A percentile compares a stretch with the other conserved stretches of the same genome.
phyloP scores from a whole-genome alignment of 2,329 filamentous ascomycete genomes.

The Decorospora gaudefroyi region DNA sequence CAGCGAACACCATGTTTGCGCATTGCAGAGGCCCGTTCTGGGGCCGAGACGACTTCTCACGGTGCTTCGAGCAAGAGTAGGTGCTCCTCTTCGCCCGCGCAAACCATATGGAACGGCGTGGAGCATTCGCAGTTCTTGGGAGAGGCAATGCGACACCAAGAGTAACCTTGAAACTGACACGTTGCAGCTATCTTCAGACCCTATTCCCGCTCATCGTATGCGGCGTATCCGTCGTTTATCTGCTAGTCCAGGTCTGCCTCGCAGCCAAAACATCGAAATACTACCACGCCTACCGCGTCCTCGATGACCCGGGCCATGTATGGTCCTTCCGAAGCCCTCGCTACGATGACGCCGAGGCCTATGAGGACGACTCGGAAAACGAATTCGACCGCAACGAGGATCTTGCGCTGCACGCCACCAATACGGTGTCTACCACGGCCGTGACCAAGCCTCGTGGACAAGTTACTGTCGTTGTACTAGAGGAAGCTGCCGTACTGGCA shows the following conservation, averaged over 20 bases:
- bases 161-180: constrained; percentile 4
- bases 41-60: constrained; percentile 64
- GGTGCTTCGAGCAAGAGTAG: constrained; percentile 69
- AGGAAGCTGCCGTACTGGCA: constrained; percentile 74
- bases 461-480: constrained; percentile 69
- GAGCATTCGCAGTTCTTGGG: not conserved
- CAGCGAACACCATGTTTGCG: constrained; percentile 55
- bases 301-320: constrained; percentile 54
- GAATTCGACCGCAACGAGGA: constrained; percentile 63
- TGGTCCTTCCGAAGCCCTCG: constrained; percentile 42
- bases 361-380: constrained; percentile 59
- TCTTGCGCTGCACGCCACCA: constrained; percentile 60
- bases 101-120: constrained; percentile 3
- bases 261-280: constrained; percentile 57
- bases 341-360: constrained; percentile 46
- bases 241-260: constrained; percentile 63
- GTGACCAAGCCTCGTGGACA: constrained; percentile 78
- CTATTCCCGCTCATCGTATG: constrained; percentile 76
- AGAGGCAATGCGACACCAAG: constrained; percentile 5
- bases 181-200: constrained; percentile 72
- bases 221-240: constrained; percentile 68
- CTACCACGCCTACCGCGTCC: constrained; percentile 61
- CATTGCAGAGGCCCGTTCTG: constrained; percentile 63
- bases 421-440: constrained; percentile 62
- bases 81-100: constrained; percentile 35